phyloP scores from a whole-genome alignment of 345 rosid species.

The Sonneratia alba region DNA sequence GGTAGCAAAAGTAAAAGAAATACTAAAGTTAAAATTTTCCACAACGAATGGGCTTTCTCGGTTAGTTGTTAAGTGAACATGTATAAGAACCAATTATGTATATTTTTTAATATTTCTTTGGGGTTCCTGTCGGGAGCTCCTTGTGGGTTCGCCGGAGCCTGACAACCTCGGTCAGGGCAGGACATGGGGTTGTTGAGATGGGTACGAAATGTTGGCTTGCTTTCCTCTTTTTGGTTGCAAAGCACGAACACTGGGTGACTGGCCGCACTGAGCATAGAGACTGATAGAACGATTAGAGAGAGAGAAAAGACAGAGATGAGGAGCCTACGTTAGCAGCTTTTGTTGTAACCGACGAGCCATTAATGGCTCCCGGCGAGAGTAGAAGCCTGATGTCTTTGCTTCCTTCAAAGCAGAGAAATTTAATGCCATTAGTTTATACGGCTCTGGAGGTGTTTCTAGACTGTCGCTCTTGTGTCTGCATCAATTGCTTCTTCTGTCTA shows the following conservation, averaged over 20 bases:
- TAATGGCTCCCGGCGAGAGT: constrained; percentile 8
- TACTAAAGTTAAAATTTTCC: neutral
- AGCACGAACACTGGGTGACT: constrained; percentile 27
- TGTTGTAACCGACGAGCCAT: constrained; percentile 32
- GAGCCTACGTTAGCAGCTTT: constrained; percentile 37
- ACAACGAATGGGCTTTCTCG: neutral
- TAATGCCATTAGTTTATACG: neutral
- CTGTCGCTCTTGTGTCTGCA: neutral
- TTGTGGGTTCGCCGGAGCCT: neutral
- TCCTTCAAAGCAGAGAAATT: constrained; percentile 6
- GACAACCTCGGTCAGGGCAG: neutral
- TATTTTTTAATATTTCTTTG: neutral
- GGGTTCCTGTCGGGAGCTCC: neutral
- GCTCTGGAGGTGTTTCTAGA: neutral
- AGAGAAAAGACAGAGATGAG: constrained; percentile 11
- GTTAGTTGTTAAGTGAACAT: no score
- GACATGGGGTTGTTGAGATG: neutral
- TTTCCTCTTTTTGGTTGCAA: constrained; percentile 11
- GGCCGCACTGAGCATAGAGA: constrained; percentile 7
- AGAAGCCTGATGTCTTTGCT: constrained; percentile 7
- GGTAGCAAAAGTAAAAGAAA: constrained; percentile 2
- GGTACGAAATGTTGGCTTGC: neutral
- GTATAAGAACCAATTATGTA: neutral
- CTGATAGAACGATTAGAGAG: constrained; percentile 9
- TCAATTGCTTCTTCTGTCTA: neutral